Evolutionary conservation across 106 monocot species (phyloP), one percentile per base, ranked within the genome.

Genomic region (Dioscorea zingiberensis): DNA sequence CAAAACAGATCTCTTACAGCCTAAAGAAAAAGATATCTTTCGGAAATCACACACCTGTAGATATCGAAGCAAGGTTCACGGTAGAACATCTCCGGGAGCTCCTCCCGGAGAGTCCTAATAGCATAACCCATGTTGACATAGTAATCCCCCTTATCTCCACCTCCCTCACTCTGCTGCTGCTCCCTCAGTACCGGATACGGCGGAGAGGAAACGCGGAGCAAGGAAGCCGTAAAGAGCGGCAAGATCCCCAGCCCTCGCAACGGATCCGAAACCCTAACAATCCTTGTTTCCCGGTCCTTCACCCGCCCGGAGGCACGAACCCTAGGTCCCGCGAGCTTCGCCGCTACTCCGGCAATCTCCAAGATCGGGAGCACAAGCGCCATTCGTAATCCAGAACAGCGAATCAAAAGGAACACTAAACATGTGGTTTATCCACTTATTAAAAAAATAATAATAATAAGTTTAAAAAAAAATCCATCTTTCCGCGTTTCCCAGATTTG

Each of bases 71-170:
- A 64, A 26, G 93, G 93, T 44, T 88, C 88, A 13, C 76, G 58
- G 55, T 78, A 59, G 69, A 93, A 88, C 8, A 85, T 65, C 47
- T 61, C 70, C 21, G 88, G 83, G 24, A 78, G 74, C 45, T 93
- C 93, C 71, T 93, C 93, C 69, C 93, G 65, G 29, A 88, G 70
- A 4, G 85, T 79, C 30, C 88, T 68, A 47, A 93, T 93, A n/a
- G 93, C 93, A 48, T 93, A 68, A 1, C 93, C 93, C 73, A 88
- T 54, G 64, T 93, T 89, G 13, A 93, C 76, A 44, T 85, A 93
- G 54, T 93, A 93, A 14, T 81, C 70, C 70, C 75, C 74, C 80
- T 69, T 80, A 64, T 85, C 83, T 12, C 75, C 88, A 3, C 28
- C 80, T 27, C 71, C 73, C 7, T 72, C 79, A 26, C 63, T 64